Evolutionary conservation across 2,329 filamentous ascomycete species (phyloP), one percentile per base, ranked within the genome.

Genomic region (Verticillium isaacii): DNA sequence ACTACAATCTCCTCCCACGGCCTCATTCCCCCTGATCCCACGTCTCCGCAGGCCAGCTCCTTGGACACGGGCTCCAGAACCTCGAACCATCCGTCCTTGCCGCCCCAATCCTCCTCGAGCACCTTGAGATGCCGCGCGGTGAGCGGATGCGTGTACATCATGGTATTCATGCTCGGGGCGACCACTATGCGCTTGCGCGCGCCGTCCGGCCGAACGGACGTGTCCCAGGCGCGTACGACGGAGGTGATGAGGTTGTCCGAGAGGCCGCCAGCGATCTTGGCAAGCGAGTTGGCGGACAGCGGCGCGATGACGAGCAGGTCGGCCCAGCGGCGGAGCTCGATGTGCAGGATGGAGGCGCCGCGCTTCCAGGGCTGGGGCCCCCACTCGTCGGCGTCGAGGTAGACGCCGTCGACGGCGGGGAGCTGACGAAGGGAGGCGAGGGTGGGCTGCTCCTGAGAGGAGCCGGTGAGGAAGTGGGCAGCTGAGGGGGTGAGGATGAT

Each of bases 341-440:
- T 98, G 71, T 99, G 95, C 61, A 98, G 77, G 56, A 99, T 96
- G 3, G 82, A 81, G n/a, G 85, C 85, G 3, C 90, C 91, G 2
- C 93, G 83, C 25, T 82, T 84, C 94, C 94, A 98, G 0, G 91
- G 86, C 54, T 81, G 79, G 14, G 80, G 76, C 1, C 75, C 78
- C 93, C 93, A 97, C 75, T 98, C 95, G 66, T 93, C 91, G n/a
- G 86, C 85, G 71, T 98, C 92, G 9, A 83, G 80, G 75, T 97
- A 93, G 57, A 97, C 82, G 23, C 82, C 91, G 54, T 96, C 92
- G 7, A 98, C 90, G 66, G 90, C 89, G 3, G 87, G 85, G 5
- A 91, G 75, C 2, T 75, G 68, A 14, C 78, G 75, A 5, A 97
- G 77, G 0, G 82, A 75, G 0, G 80, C 75, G 2, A 95, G 73